Evolutionary conservation across 768 basidiomycete genomes (phyloP), one percentile per base, ranked within the genome.

Genomic region (Boletus sensibilis): DNA sequence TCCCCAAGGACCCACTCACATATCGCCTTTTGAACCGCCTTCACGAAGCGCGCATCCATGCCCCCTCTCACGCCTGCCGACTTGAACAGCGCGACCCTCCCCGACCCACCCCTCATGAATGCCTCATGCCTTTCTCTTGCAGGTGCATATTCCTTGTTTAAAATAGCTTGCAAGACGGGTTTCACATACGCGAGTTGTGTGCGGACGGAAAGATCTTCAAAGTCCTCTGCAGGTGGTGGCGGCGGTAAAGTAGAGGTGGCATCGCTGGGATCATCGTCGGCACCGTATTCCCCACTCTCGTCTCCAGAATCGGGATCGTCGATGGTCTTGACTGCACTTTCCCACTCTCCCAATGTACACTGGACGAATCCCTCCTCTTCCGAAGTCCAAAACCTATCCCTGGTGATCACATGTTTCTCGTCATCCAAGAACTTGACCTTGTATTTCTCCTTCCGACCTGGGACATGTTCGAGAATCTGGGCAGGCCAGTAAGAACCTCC

Each of bases 121-220:
- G 67, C 68, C 7, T 74, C 72, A 58, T 89, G 84, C 23, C 76
- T 76, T 27, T 62, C 61, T 53, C 58, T 64, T 2, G 82, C 81
- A 1, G 90, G 90, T 1, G 53, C 57, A 64, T 87, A 91, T 33
- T 66, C 61, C 33, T 80, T 80, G 34, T 77, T 78, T 34, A 92
- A 67, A 33, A 90, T 79, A 1, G 83, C 85, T 25, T 64, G 70
- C 41, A 92, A 71, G 14, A 90, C 75, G 2, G 83, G 83, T 57
- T 86, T 89, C 27, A 81, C 76, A 62, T 88, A 89, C 12, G 73
- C 78, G 53, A 92, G 82, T 60, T 92, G 88, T 38, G 80, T 71
- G 20, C 74, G 75, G 8, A 88, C 76, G 7, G 76, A 52, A 31
- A 89, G 76, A 21, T 75, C 68, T 39, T 60, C 65, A 59, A 88